Percentiles rank a stretch among this genome's conserved stretches.
Conservation (phyloP, 371 early-diverging fungal genomes). For the Rhizopus sp. region DNA sequence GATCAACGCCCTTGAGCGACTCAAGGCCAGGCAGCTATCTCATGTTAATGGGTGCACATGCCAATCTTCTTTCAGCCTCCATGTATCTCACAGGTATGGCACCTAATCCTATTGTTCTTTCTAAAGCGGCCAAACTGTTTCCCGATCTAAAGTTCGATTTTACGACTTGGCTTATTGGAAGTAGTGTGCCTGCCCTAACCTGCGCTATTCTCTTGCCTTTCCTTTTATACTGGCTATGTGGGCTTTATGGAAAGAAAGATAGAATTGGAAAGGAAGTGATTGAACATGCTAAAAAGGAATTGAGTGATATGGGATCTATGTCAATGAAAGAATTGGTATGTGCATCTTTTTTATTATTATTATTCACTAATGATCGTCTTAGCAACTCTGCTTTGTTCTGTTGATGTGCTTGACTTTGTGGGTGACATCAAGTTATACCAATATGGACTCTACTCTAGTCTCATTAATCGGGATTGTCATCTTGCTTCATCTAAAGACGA, state of each 20-base stretch:
- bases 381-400: conserved; percentile 58
- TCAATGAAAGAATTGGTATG: conserved; percentile 46
- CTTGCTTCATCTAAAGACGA: conserved; percentile 58
- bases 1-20: conserved; percentile 37
- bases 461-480: conserved; percentile 63
- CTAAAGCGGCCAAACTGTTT: conserved; percentile 52
- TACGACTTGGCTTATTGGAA: conserved; percentile 60
- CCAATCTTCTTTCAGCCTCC: conserved; percentile 69
- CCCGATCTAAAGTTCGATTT: conserved; percentile 59
- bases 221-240: conserved; percentile 34
- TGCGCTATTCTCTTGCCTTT: conserved; percentile 47
- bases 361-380: neutral
- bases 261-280: conserved; percentile 28
- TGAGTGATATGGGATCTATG: conserved; percentile 39
- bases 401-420: conserved; percentile 63
- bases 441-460: conserved; percentile 70
- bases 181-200: conserved; percentile 54
- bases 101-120: conserved; percentile 65
- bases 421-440: conserved; percentile 64
- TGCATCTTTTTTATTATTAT: too few relatives aligned
- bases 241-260: conserved; percentile 23
- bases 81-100: conserved; percentile 74
- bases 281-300: conserved; percentile 35
- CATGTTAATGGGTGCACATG: conserved; percentile 55
- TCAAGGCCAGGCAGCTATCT: conserved; percentile 52